phyloP scores from a whole-genome alignment of 1,284 basidiomycete species.

The Malassezia brasiliensis region DNA sequence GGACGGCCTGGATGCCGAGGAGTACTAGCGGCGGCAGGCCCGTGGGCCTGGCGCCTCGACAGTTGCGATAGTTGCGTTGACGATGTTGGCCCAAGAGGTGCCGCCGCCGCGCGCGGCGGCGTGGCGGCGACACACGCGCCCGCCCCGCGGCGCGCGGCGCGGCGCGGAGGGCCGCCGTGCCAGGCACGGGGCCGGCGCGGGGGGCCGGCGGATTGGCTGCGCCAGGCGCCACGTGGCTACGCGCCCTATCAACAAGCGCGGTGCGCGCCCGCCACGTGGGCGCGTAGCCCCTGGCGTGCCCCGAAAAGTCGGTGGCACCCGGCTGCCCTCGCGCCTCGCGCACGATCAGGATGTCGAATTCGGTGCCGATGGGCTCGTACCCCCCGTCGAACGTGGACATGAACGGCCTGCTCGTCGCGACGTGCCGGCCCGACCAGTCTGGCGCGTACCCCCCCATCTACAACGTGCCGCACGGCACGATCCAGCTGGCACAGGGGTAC shows the following conservation, averaged over 20 bases:
- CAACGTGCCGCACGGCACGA: constrained; percentile 29
- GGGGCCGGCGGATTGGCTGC: neutral
- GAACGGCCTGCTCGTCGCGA: constrained; percentile 10
- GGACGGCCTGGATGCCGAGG: constrained; percentile 49
- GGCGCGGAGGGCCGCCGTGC: too few species aligned
- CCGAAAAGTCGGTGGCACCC: neutral
- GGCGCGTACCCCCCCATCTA: constrained; percentile 23
- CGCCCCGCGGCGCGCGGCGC: too few species aligned
- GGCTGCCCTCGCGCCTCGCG: too few species aligned
- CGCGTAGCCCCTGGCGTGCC: neutral
- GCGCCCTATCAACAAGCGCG: neutral
- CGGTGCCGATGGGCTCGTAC: neutral
- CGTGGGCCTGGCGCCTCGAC: too few species aligned
- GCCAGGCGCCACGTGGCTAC: neutral
- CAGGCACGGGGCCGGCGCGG: too few species aligned
- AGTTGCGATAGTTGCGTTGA: too few species aligned
- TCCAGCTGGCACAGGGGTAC: constrained; percentile 27
- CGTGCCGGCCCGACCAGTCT: neutral
- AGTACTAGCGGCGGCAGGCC: constrained; percentile 29
- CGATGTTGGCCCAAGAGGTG: too few species aligned
- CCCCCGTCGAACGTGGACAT: constrained; percentile 7
- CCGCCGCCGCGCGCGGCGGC: too few species aligned
- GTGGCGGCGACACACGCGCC: too few species aligned
- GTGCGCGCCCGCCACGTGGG: neutral
- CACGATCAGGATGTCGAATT: neutral